phyloP scores from a whole-genome alignment of 352 stramenopile genomes.

The Pythium scleroteichum region DNA sequence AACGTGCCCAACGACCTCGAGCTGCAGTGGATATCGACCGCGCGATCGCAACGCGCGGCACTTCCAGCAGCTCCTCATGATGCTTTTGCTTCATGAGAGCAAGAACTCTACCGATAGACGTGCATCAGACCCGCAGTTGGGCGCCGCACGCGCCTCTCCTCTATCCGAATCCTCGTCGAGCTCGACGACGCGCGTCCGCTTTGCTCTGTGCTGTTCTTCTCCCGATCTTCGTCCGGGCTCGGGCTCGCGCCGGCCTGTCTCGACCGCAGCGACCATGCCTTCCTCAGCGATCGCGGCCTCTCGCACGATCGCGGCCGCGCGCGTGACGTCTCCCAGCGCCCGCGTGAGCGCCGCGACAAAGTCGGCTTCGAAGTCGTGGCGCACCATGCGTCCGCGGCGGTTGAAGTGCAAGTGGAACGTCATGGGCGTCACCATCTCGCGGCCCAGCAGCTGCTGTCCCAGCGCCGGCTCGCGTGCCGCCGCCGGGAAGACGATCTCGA shows the following conservation, averaged over 20 bases:
- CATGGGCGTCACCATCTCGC: constrained; percentile 10
- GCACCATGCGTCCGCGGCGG: not conserved
- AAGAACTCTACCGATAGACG: not conserved
- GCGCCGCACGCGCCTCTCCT: not conserved
- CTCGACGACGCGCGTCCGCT: not conserved
- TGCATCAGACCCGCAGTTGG: not conserved
- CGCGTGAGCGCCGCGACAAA: constrained; percentile 1
- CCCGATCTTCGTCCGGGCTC: not conserved
- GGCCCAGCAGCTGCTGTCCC: not conserved
- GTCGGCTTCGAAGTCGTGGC: constrained; percentile 14
- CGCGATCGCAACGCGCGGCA: too few species aligned
- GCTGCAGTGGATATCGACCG: too few species aligned
- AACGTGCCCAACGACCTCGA: too few species aligned
- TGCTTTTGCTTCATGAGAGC: not conserved
- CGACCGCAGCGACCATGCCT: constrained; percentile 4
- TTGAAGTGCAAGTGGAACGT: constrained; percentile 16
- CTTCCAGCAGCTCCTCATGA: too few species aligned
- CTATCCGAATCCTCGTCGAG: not conserved
- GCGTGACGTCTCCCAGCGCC: not conserved
- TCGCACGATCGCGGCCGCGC: constrained; percentile 5
- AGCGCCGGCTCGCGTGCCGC: not conserved
- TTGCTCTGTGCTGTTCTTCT: not conserved
- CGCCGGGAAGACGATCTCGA: constrained; percentile 11
- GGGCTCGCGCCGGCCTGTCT: not conserved
- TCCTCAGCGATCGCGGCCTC: constrained; percentile 6